Conservation (phyloP, 306 rosid genomes). For the Abrus pulchellus region DNA sequence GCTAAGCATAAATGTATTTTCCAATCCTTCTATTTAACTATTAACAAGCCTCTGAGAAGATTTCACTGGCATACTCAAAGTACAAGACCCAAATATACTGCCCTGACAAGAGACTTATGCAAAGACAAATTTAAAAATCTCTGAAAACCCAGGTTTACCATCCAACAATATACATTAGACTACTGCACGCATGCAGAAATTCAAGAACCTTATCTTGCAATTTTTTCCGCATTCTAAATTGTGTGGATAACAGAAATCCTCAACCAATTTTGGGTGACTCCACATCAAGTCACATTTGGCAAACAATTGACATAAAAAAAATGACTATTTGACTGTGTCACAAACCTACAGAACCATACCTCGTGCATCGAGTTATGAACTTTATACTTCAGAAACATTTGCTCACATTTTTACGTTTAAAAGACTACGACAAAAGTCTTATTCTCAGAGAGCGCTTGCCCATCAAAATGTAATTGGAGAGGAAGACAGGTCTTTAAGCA, state of each 20-base stretch:
- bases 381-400: background rate
- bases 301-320: background rate
- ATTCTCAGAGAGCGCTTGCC: background rate
- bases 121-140: background rate
- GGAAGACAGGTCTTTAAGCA: background rate
- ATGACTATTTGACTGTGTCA: background rate
- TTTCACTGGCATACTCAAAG: background rate
- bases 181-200: background rate
- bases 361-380: background rate
- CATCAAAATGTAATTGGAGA: background rate
- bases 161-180: background rate
- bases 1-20: background rate
- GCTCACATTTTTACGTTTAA: background rate
- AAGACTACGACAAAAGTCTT: background rate
- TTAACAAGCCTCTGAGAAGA: background rate
- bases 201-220: background rate
- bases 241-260: background rate
- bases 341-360: background rate
- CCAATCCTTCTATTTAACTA: background rate
- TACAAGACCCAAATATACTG: background rate
- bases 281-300: background rate
- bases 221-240: background rate
- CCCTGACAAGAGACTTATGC: background rate
- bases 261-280: background rate
- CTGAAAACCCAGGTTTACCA: background rate